Evolutionary conservation across 2,329 filamentous ascomycete species (phyloP).

Genomic region (Calonectria pseudoturangicola): DNA sequence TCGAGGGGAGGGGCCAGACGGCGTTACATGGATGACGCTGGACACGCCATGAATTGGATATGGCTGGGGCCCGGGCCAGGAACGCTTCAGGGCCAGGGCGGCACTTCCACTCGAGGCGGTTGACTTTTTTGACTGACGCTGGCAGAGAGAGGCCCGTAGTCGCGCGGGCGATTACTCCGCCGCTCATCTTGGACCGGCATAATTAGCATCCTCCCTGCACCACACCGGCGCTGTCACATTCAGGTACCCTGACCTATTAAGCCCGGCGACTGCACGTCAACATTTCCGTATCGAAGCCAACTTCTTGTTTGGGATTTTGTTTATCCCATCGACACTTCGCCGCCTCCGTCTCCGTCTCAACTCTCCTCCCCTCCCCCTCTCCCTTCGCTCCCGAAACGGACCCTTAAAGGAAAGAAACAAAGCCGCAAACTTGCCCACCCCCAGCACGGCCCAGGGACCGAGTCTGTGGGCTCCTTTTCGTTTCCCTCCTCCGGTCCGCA

Average conservation of each 20-base stretch:
- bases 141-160: background rate
- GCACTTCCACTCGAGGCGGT: background rate
- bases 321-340: slow-evolving; percentile 13
- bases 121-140: slow-evolving; percentile 8
- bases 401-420: slow-evolving; percentile 11
- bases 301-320: slow-evolving; percentile 13
- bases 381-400: background rate
- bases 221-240: slow-evolving; percentile 21
- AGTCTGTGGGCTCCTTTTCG: slow-evolving; percentile 16
- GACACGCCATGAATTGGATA: slow-evolving; percentile 18
- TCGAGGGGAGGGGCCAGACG: slow-evolving; percentile 1
- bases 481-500: slow-evolving; percentile 13
- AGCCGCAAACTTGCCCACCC: background rate
- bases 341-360: slow-evolving; percentile 5
- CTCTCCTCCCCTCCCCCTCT: background rate
- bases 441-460: background rate
- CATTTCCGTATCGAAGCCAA: slow-evolving; percentile 27
- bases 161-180: background rate
- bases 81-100: slow-evolving; percentile 18
- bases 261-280: slow-evolving; percentile 30
- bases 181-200: background rate
- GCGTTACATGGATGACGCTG: slow-evolving; percentile 25
- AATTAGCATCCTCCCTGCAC: slow-evolving; percentile 21
- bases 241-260: slow-evolving; percentile 29
- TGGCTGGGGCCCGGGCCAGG: slow-evolving; percentile 6